Evolutionary conservation across 2,329 filamentous ascomycete genomes (phyloP), one percentile per base, ranked within the genome.

Genomic region (Plenodomus biglobosus): DNA sequence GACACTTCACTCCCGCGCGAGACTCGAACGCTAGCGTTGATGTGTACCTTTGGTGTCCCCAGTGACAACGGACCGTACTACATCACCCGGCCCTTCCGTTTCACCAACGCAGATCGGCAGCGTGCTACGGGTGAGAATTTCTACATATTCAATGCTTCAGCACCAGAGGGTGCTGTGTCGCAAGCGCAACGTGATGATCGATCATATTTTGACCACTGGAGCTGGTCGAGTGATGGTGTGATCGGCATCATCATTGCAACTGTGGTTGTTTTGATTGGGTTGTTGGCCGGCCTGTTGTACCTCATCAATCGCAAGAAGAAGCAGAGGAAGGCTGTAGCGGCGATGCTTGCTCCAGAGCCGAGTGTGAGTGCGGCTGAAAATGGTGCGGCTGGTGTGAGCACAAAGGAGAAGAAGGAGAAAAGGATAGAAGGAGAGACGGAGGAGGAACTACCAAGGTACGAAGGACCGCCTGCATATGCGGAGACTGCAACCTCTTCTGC

Each of bases 131-230:
- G 42, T 11, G 2, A 44, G 21, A 44, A 38, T 19, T 20, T 11
- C 15, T 38, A 24, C 34, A 30, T 44, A 11, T 44, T 44, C n/a
- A 44, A 38, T 38, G 34, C 15, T 8, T 38, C 42, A 11, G n/a
- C 8, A n/a, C 42, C 42, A 3, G 42, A 44, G 32, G 42, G 42
- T 13, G 17, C 27, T 8, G 18, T 11, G 11, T 7, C 27, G 3
- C 6, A 10, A 11, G 3, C 11, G 6, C 8, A 11, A 15, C 11
- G 11, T 11, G 27, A 32, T 15, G 27, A 32, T n/a, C 27, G 27
- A 32, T 15, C 3, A 32, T 15, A 11, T 8, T 15, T 8, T 15
- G 27, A 15, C 6, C 8, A 15, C 6, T 32, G 27, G 27, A 15
- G 6, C 3, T 32, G 27, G 27, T 8, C 6, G 7, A 32, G 6